phyloP scores from a whole-genome alignment of 1,139 yeast species.

The Debaryomycetaceae sp. region DNA sequence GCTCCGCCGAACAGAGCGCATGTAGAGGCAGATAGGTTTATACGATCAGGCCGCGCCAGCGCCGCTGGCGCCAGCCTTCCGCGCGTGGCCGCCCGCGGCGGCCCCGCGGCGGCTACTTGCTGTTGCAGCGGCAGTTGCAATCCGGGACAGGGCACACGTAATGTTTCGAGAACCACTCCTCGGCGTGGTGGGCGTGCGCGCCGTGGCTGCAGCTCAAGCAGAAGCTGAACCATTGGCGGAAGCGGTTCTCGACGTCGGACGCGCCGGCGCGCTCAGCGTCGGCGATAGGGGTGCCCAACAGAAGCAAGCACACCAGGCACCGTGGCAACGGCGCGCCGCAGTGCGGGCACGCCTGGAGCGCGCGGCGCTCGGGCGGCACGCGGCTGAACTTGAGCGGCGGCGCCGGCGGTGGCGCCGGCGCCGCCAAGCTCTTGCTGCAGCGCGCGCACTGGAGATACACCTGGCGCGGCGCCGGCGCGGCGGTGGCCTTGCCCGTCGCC shows the following conservation, averaged over 20 bases:
- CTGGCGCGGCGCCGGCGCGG: constrained; percentile 63
- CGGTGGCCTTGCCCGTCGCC: constrained; percentile 42
- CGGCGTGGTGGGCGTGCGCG: constrained; percentile 91
- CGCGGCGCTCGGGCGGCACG: constrained; percentile 13
- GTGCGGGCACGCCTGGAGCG: constrained; percentile 59
- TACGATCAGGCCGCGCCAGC: too few species aligned
- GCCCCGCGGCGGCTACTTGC: constrained; percentile 29
- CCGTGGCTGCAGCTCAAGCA: constrained; percentile 92
- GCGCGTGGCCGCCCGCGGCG: too few species aligned
- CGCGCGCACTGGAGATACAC: constrained; percentile 74
- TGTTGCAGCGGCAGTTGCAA: constrained; percentile 77
- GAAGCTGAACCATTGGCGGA: constrained; percentile 79
- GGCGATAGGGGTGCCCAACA: constrained; percentile 73
- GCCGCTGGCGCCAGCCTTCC: too few species aligned
- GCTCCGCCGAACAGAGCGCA: too few species aligned
- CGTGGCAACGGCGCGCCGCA: constrained; percentile 90
- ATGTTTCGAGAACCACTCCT: constrained; percentile 90
- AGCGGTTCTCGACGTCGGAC: constrained; percentile 30
- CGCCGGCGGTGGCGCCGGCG: constrained; percentile 2
- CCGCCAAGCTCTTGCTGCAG: constrained; percentile 68
- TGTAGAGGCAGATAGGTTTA: too few species aligned
- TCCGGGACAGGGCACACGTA: constrained; percentile 92
- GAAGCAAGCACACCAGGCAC: constrained; percentile 82
- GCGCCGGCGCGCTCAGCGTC: constrained; percentile 20
- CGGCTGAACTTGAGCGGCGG: constrained; percentile 31